Conservation (phyloP, 2,329 filamentous ascomycete genomes). For the Penicillium concentricum region DNA sequence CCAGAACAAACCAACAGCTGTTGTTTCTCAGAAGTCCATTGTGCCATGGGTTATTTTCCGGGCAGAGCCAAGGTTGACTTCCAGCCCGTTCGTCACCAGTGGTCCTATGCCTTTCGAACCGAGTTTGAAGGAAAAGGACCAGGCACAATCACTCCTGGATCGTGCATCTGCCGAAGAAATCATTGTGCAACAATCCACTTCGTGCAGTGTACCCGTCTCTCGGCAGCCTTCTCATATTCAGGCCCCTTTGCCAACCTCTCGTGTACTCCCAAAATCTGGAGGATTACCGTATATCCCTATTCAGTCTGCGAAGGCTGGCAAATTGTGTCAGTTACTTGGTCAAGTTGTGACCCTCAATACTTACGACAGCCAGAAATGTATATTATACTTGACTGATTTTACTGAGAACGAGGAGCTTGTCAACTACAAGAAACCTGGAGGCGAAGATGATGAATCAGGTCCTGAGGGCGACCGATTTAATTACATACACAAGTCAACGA, state of each 20-base stretch:
- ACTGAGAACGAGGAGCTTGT: constrained; percentile 68
- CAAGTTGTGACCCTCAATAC: constrained; percentile 64
- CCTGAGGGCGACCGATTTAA: constrained; percentile 56
- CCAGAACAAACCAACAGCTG: constrained; percentile 22
- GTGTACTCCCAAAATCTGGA: constrained; percentile 1
- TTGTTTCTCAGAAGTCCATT: constrained; percentile 27
- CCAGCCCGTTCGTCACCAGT: constrained; percentile 21
- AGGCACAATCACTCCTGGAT: constrained; percentile 31
- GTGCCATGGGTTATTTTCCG: constrained; percentile 40
- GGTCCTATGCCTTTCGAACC: constrained; percentile 31
- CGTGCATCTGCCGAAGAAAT: not conserved
- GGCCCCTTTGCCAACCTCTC: not conserved
- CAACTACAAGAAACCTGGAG: constrained; percentile 44
- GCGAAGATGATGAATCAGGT: constrained; percentile 34
- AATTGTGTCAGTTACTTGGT: constrained; percentile 68
- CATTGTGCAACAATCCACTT: not conserved
- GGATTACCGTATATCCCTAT: constrained; percentile 57
- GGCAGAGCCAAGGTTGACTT: constrained; percentile 21
- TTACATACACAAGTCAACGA: constrained; percentile 48
- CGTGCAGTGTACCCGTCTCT: constrained; percentile 3
- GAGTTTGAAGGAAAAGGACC: constrained; percentile 29
- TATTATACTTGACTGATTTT: constrained; percentile 79
- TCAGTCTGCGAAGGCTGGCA: constrained; percentile 56
- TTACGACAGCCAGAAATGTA: constrained; percentile 48
- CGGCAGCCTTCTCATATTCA: constrained; percentile 8